Base-by-base conservation (phyloP, 371 early-diverging fungal genomes). In the Rhizomucor miehei region DNA sequence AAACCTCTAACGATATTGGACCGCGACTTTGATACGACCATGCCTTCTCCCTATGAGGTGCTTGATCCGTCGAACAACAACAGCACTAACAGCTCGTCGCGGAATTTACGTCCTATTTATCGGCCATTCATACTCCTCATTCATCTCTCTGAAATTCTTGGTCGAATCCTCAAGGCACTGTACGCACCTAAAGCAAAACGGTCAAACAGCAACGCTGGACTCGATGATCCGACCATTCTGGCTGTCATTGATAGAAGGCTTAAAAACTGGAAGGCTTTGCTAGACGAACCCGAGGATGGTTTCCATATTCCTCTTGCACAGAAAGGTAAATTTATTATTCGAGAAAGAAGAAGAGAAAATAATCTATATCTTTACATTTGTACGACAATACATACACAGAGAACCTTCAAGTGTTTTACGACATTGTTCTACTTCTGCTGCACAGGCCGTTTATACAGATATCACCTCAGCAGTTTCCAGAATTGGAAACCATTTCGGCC, bases 391-490 rank as follows among this genome's bases (percentile, higher is more conserved):
- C 6, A 11, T 66, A 68, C 45, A 63, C 65, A 59, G 79, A 69
- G 19, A 74, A 71, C 35, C 46, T 82, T 19, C 71, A 70, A 17
- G 67, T 85, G 56, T 74, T 67, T n/a, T 81, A 81, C 44, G 69
- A 81, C 45, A 77, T 77, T 12, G 57, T 75, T 8, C 53, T 80
- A 43, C 57, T 84, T 23, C 53, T 86, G 20, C 56, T 84, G 19
- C 84, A 82, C 60, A 62, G 84, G 25, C 86, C 84, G 0, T 86
- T 78, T 56, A 62, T 70, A 11, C 60, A 68, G 37, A 49, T 66
- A 17, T 48, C 68, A 12, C 38, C 61, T 10, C 39, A 48, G 34
- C 60, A 49, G 21, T 66, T 48, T 23, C 57, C 56, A 38, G 39
- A 44, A 21, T 36, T 52, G 36, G 54, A 60, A 52, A 43, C 51